phyloP scores from a whole-genome alignment of 257 asterid species.

The Solanum boliviense region DNA sequence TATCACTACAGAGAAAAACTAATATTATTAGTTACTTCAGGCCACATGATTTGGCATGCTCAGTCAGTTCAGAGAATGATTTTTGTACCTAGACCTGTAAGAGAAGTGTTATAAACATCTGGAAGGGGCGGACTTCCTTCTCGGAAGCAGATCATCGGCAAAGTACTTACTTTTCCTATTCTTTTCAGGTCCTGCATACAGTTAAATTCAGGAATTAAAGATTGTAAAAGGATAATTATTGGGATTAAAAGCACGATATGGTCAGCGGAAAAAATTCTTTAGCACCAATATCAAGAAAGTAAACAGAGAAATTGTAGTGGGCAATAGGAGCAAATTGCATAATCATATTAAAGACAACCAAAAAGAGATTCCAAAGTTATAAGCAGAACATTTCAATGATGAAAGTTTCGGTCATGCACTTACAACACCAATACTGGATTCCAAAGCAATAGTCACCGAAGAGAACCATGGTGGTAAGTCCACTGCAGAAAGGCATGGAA shows the following conservation, averaged over 20 bases:
- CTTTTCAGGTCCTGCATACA: constrained; percentile 41
- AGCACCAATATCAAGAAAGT: background rate
- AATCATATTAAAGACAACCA: background rate
- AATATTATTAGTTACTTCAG: constrained; percentile 3
- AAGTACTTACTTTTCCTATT: constrained; percentile 29
- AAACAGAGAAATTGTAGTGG: background rate
- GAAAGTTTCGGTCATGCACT: constrained; percentile 23
- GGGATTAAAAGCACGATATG: background rate
- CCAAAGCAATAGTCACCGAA: constrained; percentile 54
- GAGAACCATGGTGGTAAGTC: constrained; percentile 91
- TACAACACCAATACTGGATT: constrained; percentile 62
- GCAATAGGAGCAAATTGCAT: background rate
- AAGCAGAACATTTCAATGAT: background rate
- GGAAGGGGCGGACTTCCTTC: constrained; percentile 98
- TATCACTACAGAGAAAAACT: constrained; percentile 34
- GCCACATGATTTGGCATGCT: background rate
- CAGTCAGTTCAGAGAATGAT: background rate
- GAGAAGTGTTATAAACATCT: constrained; percentile 61
- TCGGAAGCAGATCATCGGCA: constrained; percentile 79
- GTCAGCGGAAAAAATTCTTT: background rate
- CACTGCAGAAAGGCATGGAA: constrained; percentile 47
- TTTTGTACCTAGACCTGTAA: constrained; percentile 55
- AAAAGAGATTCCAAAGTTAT: background rate
- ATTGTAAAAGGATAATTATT: background rate
- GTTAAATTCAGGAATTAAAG: background rate